Percentiles rank a stretch among this genome's conserved stretches.
Evolutionary conservation across 1,284 basidiomycete species (phyloP).

Genomic region (Cutaneotrichosporon curvatum): DNA sequence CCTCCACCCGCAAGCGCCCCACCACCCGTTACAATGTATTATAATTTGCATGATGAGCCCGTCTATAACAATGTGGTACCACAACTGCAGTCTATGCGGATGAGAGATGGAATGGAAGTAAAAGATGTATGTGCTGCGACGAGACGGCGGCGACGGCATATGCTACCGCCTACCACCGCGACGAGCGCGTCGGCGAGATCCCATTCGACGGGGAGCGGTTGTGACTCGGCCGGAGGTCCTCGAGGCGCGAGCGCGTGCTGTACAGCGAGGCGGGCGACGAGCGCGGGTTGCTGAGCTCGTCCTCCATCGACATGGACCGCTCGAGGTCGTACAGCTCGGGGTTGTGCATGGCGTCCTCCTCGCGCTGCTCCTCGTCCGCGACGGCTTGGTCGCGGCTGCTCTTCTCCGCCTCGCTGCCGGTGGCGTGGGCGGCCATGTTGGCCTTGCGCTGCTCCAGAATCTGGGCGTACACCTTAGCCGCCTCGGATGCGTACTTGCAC

Average conservation of each 20-base stretch:
- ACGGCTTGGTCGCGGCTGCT: neutral
- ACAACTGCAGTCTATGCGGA: no score
- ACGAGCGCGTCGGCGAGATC: no score
- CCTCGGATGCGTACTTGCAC: conserved; percentile 48
- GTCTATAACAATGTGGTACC: no score
- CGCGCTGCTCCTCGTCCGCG: neutral
- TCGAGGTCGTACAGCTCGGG: conserved; percentile 17
- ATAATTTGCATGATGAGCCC: no score
- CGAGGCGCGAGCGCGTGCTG: neutral
- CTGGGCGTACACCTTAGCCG: conserved; percentile 30
- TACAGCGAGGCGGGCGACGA: conserved; percentile 4
- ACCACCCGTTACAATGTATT: no score
- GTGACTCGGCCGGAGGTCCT: no score
- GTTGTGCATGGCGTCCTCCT: conserved; percentile 6
- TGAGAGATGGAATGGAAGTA: no score
- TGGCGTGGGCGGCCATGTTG: conserved; percentile 1
- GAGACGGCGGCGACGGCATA: no score
- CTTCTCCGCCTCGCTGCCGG: conserved; percentile 14
- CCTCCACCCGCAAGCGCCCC: no score
- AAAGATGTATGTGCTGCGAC: no score
- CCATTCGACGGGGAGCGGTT: no score
- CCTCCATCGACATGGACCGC: conserved; percentile 16
- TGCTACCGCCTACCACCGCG: no score
- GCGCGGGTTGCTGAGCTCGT: conserved; percentile 11
- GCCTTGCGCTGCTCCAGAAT: conserved; percentile 37